Evolutionary conservation across 352 stramenopile genomes (phyloP).

Genomic region (Plasmopara halstedii): DNA sequence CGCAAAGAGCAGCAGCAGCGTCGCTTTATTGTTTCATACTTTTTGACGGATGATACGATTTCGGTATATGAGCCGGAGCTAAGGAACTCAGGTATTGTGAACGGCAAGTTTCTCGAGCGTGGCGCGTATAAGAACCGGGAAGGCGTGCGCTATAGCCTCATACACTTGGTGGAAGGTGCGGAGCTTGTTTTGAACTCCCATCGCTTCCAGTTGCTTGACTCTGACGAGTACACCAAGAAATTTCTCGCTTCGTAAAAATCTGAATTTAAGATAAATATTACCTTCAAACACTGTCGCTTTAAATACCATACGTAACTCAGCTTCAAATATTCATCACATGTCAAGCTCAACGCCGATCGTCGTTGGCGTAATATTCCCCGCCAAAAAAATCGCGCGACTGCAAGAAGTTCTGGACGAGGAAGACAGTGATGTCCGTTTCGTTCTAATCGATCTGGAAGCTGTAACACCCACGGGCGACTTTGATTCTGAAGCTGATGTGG

Average conservation of each 20-base stretch:
- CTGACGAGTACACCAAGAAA: slow-evolving; percentile 80
- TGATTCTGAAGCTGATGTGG: slow-evolving; percentile 21
- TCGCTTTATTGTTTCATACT: slow-evolving; percentile 78
- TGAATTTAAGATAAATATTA: no score
- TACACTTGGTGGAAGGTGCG: slow-evolving; percentile 49
- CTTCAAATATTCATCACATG: slow-evolving; percentile 1
- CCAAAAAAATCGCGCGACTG: slow-evolving; percentile 78
- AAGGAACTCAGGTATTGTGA: slow-evolving; percentile 74
- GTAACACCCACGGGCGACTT: slow-evolving; percentile 10
- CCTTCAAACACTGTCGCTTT: no score
- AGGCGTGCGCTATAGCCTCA: slow-evolving; percentile 45
- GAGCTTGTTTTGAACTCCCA: slow-evolving; percentile 61
- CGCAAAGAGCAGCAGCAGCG: slow-evolving; percentile 71
- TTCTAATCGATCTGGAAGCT: slow-evolving; percentile 65
- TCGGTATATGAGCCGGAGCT: slow-evolving; percentile 71
- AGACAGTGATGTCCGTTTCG: slow-evolving; percentile 48
- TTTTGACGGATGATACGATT: slow-evolving; percentile 72
- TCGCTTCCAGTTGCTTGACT: slow-evolving; percentile 69
- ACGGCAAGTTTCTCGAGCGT: slow-evolving; percentile 81
- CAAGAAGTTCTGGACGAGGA: slow-evolving; percentile 46
- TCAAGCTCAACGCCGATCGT: slow-evolving; percentile 26
- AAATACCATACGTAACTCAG: background rate
- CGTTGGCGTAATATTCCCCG: slow-evolving; percentile 73
- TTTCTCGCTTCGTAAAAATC: slow-evolving; percentile 47
- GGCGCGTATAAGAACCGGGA: slow-evolving; percentile 57